Conservation (phyloP, 2,329 filamentous ascomycete genomes). For the Aureobasidium sp. region DNA sequence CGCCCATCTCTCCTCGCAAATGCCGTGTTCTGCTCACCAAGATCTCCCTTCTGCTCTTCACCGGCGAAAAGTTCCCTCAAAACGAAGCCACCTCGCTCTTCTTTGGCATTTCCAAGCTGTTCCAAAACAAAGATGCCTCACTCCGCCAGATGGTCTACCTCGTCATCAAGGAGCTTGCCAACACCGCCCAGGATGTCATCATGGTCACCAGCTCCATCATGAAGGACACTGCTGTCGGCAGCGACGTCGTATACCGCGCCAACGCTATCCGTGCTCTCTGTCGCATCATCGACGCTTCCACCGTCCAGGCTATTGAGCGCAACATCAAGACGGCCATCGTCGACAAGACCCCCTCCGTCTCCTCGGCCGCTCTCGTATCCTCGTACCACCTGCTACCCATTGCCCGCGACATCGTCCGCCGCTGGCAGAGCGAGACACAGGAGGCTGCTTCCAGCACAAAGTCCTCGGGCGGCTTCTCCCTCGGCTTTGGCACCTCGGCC, state of each 20-base stretch:
- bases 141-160: constrained; percentile 98
- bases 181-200: constrained; percentile 95
- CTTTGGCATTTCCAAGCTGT: constrained; percentile 97
- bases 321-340: constrained; percentile 99
- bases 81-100: constrained; percentile 97
- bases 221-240: constrained; percentile 96
- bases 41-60: constrained; percentile 92
- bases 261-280: constrained; percentile 94
- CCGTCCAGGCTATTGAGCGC: constrained; percentile 94
- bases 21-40: constrained; percentile 96
- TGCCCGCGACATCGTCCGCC: constrained; percentile 85
- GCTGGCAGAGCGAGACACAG: constrained; percentile 98
- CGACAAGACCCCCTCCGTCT: constrained; percentile 96
- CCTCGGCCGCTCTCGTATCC: constrained; percentile 89
- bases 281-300: constrained; percentile 92
- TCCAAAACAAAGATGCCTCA: constrained; percentile 98
- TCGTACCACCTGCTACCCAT: constrained; percentile 97
- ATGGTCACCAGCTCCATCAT: constrained; percentile 99
- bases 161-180: constrained; percentile 93
- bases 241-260: constrained; percentile 85
- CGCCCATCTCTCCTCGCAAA: constrained; percentile 91
- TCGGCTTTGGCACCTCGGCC: constrained; percentile 80
- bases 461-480: constrained; percentile 78
- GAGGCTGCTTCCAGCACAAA: constrained; percentile 89
- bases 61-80: constrained; percentile 90